Base-by-base conservation (phyloP, 2,329 filamentous ascomycete genomes). In the Remersonia thermophila region DNA sequence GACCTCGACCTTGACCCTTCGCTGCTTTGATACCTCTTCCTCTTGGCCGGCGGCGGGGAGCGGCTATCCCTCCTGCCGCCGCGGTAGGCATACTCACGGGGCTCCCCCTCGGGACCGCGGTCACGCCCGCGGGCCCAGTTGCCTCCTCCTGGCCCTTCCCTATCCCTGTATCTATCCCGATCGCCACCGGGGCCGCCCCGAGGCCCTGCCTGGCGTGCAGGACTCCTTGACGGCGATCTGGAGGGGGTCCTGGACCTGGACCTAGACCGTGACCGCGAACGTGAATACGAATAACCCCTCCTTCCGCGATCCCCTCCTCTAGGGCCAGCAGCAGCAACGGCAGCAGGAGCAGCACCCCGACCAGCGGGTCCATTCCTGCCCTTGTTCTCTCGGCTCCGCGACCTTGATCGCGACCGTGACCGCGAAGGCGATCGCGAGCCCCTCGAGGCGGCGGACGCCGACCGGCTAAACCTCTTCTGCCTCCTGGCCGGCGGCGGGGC, bases 401-500 rank as follows among this genome's bases (percentile, higher is more conserved):
- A n/a, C n/a, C n/a, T n/a, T n/a, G n/a, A n/a, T n/a, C n/a, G n/a
- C n/a, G n/a, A n/a, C n/a, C n/a, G n/a, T n/a, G 25, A 27, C 33
- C n/a, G 25, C n/a, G 7, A 35, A 3, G 11, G 10, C 23, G 20
- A 35, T 12, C 33, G 9, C 33, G 33, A 10, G 27, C 33, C 14
- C 20, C 18, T 26, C 18, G 16, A 13, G 11, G 17, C 14, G 14
- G 30, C 29, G 9, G 36, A 38, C n/a, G 36, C 30, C 11, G 36
- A 38, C 5, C 31, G 11, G 3, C 29, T 27, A 30, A 37, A 40
- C 31, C 45, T 32, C 17, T 33, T 40, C 15, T 34, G 32, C 38
- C 34, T 42, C 32, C 37, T 39, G 3, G 40, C 41, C 7, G 42
- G 39, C 15, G 44, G 39, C 27, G 42, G 44, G 6, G 36, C 33